A percentile compares a stretch with the other conserved stretches of the same genome.
phyloP scores from a whole-genome alignment of 345 rosid genomes.

The Mangifera indica region DNA sequence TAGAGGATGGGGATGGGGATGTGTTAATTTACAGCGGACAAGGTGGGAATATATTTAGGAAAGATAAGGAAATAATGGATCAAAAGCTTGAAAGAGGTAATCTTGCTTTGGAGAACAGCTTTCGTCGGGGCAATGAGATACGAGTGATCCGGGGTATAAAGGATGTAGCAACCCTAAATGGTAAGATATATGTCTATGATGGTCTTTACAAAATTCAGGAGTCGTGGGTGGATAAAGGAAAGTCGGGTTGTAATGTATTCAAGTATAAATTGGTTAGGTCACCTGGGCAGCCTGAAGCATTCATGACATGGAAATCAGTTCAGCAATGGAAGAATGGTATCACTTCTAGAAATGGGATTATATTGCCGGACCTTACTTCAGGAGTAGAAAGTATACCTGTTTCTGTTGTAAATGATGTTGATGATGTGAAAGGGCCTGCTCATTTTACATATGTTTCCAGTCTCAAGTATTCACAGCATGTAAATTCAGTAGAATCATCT shows the following conservation, averaged over 20 bases:
- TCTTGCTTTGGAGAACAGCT: constrained; percentile 87
- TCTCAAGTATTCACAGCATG: constrained; percentile 49
- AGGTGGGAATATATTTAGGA: constrained; percentile 61
- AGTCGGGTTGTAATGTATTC: constrained; percentile 65
- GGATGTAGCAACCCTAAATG: constrained; percentile 27
- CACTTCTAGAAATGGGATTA: constrained; percentile 52
- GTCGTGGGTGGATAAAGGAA: constrained; percentile 74
- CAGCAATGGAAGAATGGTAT: constrained; percentile 52
- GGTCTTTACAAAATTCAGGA: constrained; percentile 63
- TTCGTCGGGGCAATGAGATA: constrained; percentile 55
- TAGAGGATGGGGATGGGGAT: constrained; percentile 59
- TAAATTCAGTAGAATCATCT: constrained; percentile 33
- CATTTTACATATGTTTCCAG: constrained; percentile 56
- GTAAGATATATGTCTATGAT: constrained; percentile 66
- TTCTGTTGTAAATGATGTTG: constrained; percentile 79
- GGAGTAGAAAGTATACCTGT: constrained; percentile 73
- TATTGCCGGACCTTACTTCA: constrained; percentile 71
- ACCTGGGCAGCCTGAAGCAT: constrained; percentile 67
- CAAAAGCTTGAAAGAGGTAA: constrained; percentile 93
- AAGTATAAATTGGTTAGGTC: constrained; percentile 64
- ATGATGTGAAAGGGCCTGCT: constrained; percentile 74
- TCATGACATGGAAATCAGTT: constrained; percentile 53
- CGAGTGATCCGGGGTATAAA: constrained; percentile 71
- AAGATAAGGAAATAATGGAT: constrained; percentile 57
- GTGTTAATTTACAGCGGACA: constrained; percentile 78